phyloP scores from a whole-genome alignment of 2,329 filamentous ascomycete genomes.

The Intubia oerlemansii region DNA sequence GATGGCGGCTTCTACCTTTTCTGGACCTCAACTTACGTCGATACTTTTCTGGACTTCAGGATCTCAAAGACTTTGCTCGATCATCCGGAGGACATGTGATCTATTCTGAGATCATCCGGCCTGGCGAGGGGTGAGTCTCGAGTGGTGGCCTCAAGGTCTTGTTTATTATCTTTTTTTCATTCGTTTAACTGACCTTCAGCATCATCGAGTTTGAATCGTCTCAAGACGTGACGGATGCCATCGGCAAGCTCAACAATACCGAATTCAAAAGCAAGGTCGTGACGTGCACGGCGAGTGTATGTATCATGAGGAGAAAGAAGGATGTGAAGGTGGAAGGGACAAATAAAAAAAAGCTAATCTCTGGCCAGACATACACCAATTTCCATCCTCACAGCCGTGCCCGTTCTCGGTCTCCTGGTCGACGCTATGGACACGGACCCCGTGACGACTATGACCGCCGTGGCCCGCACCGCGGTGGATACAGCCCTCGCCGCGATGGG shows the following conservation, averaged over 20 bases:
- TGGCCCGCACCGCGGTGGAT: slow-evolving; percentile 45
- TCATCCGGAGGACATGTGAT: slow-evolving; percentile 94
- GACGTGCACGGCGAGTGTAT: slow-evolving; percentile 71
- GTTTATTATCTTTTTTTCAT: neutral
- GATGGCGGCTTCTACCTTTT: neutral
- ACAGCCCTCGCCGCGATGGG: slow-evolving; percentile 53
- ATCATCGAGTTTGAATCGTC: slow-evolving; percentile 97
- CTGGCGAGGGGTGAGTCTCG: slow-evolving; percentile 77
- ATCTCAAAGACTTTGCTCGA: slow-evolving; percentile 97
- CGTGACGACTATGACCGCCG: slow-evolving; percentile 70
- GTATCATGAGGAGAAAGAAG: too few relatives aligned
- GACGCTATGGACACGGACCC: too few relatives aligned
- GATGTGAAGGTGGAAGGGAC: too few relatives aligned
- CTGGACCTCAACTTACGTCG: slow-evolving; percentile 44
- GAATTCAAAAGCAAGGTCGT: slow-evolving; percentile 87
- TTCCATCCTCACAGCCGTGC: too few relatives aligned
- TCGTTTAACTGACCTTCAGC: slow-evolving; percentile 21
- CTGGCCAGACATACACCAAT: too few relatives aligned
- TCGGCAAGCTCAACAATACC: slow-evolving; percentile 81
- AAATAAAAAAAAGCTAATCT: too few relatives aligned
- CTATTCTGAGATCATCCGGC: slow-evolving; percentile 87
- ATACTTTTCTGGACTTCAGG: slow-evolving; percentile 67
- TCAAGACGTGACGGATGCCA: slow-evolving; percentile 69
- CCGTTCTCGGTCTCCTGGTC: too few relatives aligned
- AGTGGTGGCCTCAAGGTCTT: too few relatives aligned